These are phyloP conservation scores for Sclerotinia borealis DNA, from an alignment of 2,329 filamentous ascomycete species.

Conservation along the genomic window DNA sequence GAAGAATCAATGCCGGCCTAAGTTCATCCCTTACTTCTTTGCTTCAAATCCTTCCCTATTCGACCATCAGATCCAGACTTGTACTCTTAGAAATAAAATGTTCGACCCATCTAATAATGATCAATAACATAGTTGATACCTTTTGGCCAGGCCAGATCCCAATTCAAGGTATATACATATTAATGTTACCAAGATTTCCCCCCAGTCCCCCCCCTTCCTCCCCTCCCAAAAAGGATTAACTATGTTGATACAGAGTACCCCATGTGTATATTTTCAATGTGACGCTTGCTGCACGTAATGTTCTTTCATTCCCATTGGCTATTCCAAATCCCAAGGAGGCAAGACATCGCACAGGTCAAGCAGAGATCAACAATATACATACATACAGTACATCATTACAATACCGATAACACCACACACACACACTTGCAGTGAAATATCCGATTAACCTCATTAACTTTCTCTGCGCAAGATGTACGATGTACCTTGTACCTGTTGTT, in stretches of 20 bases:
- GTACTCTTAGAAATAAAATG: no score
- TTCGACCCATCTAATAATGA: no score
- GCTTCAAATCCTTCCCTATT: no score
- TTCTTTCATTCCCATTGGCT: conserved; percentile 5
- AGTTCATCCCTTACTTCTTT: no score
- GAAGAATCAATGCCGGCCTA: no score
- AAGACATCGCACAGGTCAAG: conserved; percentile 7
- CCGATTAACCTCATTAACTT: not conserved
- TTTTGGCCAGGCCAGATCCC: no score
- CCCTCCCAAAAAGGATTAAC: no score
- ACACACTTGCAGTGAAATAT: conserved; percentile 7
- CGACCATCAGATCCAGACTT: no score
- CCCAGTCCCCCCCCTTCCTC: no score
- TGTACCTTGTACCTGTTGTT: not conserved
- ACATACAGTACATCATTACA: not conserved
- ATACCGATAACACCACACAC: not conserved
- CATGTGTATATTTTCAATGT: not conserved
- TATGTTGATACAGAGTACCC: not conserved
- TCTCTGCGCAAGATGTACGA: not conserved
- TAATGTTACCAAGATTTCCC: conserved; percentile 1
- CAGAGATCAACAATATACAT: conserved; percentile 8
- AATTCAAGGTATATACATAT: no score
- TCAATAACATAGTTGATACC: no score
- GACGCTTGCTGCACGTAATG: conserved; percentile 13
- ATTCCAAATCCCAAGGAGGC: not conserved